These are phyloP conservation scores for Agastache rugosa DNA, from an alignment of 257 asterid species.

Conservation along the genomic window DNA sequence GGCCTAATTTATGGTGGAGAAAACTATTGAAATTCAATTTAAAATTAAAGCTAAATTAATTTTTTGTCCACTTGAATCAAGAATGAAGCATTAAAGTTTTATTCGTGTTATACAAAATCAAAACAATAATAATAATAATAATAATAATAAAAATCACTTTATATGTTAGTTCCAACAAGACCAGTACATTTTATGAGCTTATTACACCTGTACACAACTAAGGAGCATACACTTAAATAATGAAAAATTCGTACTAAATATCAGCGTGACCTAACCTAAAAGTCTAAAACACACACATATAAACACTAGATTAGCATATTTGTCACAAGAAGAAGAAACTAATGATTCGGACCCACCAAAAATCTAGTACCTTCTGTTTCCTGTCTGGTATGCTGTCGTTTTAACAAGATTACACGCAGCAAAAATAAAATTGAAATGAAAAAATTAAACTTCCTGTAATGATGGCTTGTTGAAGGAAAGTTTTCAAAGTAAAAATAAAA, in stretches of 20 bases:
- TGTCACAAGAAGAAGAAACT: constrained; percentile 1
- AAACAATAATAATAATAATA: background rate
- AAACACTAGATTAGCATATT: constrained; percentile 13
- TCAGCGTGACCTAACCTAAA: background rate
- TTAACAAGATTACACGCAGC: constrained; percentile 17
- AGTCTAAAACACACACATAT: background rate
- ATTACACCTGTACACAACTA: background rate
- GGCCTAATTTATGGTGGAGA: too few species aligned
- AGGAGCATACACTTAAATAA: background rate
- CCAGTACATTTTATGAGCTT: background rate
- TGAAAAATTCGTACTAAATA: too few species aligned
- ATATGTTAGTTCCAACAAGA: background rate
- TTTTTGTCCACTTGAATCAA: too few species aligned
- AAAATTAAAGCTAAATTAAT: too few species aligned
- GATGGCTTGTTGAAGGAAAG: background rate
- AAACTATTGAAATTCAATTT: too few species aligned
- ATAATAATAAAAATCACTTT: background rate
- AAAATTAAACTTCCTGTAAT: background rate
- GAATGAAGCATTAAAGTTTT: background rate
- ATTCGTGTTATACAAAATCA: background rate
- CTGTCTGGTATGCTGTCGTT: constrained; percentile 10
- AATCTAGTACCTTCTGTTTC: background rate
- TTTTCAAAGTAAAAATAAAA: background rate
- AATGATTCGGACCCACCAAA: constrained; percentile 20
- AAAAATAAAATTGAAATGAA: background rate